Evolutionary conservation across 2,329 filamentous ascomycete genomes (phyloP), one percentile per base, ranked within the genome.

Genomic region (Fusarium temperatum): DNA sequence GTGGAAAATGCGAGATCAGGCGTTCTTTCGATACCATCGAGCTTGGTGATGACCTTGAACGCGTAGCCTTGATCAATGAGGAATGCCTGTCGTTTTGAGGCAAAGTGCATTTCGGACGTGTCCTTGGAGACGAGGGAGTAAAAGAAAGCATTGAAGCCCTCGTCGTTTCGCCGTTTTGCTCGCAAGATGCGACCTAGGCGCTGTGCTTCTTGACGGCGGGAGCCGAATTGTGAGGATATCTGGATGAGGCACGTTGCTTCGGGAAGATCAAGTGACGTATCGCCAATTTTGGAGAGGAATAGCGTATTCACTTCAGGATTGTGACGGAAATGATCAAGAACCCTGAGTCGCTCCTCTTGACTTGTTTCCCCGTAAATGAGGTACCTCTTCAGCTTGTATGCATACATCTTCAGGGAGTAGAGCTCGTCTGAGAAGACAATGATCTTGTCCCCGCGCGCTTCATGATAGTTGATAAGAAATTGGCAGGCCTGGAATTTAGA

Each of bases 361-460:
- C 91, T 89, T 0, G 96, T 99, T 63, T 91, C 93, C 51, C 96
- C 96, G 78, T 94, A 98, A 75, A 99, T 98, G 81, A 92, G 48
- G 11, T 53, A 98, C 0, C 94, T 92, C 81, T 98, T 98, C 36
- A 98, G 86, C 75, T 95, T 96, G 26, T 90, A 86, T 6, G 96
- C 95, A 78, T 98, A 98, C 41, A 91, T 89, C 75, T 96, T 90
- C n/a, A 98, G 86, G 0, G 96, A 95, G 79, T 96, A 98, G 38
- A 99, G 94, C 75, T 98, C 98, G 82, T 99, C 96, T 1, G 95
- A 98, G 81, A 98, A 98, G 47, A 99, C 96, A 71, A 98, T 98
- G 76, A 98, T 95, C 83, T 98, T 98, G 85, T 98, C 96, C 26
- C 96, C 96, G 66, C 96, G 90, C 60, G 91, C 91, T 82, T 98